These are phyloP conservation scores for Fusarium incarnatum DNA, from an alignment of 2,329 filamentous ascomycete genomes.

Conservation along the genomic window DNA sequence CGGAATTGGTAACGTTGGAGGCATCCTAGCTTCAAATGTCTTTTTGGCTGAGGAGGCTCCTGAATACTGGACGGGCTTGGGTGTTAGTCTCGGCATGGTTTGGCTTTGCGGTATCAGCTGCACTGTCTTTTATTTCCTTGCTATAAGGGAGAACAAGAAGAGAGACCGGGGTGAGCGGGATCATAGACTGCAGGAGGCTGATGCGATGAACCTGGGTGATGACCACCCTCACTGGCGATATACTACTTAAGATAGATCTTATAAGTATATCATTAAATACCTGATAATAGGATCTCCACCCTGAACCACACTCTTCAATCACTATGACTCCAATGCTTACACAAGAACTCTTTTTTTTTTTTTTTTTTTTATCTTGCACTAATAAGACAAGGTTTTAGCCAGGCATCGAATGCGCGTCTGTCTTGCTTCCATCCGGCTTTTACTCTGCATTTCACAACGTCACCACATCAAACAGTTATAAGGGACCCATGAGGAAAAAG, in stretches of 20 bases:
- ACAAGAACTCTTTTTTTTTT: too few species aligned
- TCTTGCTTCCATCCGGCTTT: too few species aligned
- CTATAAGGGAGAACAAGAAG: slow-evolving; percentile 15
- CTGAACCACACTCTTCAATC: too few species aligned
- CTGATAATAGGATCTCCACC: too few species aligned
- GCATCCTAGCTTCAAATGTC: slow-evolving; percentile 41
- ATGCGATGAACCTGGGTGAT: slow-evolving; percentile 8
- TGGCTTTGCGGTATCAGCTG: slow-evolving; percentile 18
- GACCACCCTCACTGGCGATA: slow-evolving; percentile 14
- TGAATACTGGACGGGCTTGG: slow-evolving; percentile 15
- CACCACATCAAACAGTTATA: too few species aligned
- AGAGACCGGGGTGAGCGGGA: slow-evolving; percentile 22
- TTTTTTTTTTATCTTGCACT: too few species aligned
- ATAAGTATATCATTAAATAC: too few species aligned
- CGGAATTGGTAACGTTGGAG: slow-evolving; percentile 61
- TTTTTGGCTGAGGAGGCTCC: slow-evolving; percentile 11
- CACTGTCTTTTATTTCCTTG: slow-evolving; percentile 5
- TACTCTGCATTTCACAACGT: too few species aligned
- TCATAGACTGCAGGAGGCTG: not conserved
- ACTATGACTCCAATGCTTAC: too few species aligned
- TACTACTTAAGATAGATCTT: not conserved
- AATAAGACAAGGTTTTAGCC: too few species aligned
- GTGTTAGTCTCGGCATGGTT: slow-evolving; percentile 10
- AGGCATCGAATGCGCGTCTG: too few species aligned
- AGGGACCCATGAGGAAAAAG: too few species aligned